Conservation (phyloP, 2,329 filamentous ascomycete genomes). For the Colletotrichum coccodes region DNA sequence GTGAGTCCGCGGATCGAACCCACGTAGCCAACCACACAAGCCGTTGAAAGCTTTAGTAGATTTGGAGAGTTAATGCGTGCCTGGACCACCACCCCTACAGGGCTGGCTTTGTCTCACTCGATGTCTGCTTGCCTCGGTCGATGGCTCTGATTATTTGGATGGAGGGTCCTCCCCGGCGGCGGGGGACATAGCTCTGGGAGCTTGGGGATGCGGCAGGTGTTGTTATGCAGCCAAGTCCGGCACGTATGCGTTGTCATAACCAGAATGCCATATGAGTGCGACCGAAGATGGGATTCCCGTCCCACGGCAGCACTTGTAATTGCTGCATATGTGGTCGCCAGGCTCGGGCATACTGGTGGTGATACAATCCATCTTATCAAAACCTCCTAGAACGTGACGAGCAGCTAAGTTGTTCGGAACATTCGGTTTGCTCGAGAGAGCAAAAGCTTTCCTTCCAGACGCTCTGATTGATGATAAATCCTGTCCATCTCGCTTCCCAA, state of each 20-base stretch:
- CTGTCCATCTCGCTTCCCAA: not conserved
- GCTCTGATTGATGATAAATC: not conserved
- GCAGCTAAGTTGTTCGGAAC: not conserved
- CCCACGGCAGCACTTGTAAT: not conserved
- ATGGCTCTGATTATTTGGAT: not conserved
- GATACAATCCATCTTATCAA: not conserved
- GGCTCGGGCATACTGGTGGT: not conserved
- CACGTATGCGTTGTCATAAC: not conserved
- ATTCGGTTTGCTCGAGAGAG: not conserved
- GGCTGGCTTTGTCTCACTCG: not conserved
- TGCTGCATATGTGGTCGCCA: not conserved
- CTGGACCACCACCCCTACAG: not conserved
- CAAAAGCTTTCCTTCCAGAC: not conserved
- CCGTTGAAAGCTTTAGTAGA: not conserved
- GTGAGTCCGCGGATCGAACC: not conserved
- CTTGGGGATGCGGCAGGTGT: constrained; percentile 1
- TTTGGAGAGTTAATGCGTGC: not conserved
- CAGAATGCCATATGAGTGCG: not conserved
- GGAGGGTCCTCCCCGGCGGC: constrained; percentile 12
- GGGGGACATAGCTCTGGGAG: constrained; percentile 26
- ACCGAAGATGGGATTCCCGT: not conserved
- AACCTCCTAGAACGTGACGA: not conserved
- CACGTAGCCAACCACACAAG: not conserved
- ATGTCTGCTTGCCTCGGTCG: not conserved
- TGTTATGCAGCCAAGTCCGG: not conserved